Conservation (phyloP, 371 early-diverging fungal genomes). For the Apophysomyces elegans region DNA sequence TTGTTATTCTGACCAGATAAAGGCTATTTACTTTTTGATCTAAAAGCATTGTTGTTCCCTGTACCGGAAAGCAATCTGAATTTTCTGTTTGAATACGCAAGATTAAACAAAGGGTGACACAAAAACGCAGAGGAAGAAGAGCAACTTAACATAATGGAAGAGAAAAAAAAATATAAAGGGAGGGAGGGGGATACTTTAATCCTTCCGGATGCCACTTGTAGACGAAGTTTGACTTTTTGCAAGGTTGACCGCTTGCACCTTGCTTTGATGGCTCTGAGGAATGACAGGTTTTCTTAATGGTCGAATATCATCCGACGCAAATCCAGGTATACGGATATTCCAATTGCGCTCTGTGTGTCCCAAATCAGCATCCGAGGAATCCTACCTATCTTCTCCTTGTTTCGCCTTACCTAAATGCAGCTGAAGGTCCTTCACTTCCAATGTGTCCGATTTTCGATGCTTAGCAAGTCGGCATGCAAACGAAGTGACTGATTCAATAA, state of each 20-base stretch:
- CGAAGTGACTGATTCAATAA: conserved; percentile 86
- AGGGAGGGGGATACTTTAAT: not conserved
- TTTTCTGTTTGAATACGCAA: no score
- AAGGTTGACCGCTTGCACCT: conserved; percentile 67
- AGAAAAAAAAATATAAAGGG: no score
- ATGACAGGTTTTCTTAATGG: conserved; percentile 72
- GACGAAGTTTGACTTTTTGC: conserved; percentile 47
- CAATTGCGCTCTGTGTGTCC: conserved; percentile 80
- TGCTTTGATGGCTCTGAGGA: conserved; percentile 67
- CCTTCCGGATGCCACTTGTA: conserved; percentile 4
- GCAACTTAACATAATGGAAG: no score
- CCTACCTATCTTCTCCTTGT: not conserved
- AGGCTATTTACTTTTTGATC: no score
- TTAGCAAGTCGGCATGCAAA: conserved; percentile 90
- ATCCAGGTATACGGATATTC: conserved; percentile 94
- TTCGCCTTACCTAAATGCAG: conserved; percentile 77
- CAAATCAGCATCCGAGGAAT: not conserved
- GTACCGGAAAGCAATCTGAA: no score
- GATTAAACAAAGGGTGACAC: no score
- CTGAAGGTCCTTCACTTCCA: conserved; percentile 92
- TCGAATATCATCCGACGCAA: conserved; percentile 82
- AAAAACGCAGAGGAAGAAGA: no score
- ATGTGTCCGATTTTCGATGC: conserved; percentile 82
- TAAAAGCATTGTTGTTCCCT: no score
- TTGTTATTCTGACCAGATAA: no score